phyloP scores from a whole-genome alignment of 2,329 filamentous ascomycete species.

The Fragosphaeria purpurea region DNA sequence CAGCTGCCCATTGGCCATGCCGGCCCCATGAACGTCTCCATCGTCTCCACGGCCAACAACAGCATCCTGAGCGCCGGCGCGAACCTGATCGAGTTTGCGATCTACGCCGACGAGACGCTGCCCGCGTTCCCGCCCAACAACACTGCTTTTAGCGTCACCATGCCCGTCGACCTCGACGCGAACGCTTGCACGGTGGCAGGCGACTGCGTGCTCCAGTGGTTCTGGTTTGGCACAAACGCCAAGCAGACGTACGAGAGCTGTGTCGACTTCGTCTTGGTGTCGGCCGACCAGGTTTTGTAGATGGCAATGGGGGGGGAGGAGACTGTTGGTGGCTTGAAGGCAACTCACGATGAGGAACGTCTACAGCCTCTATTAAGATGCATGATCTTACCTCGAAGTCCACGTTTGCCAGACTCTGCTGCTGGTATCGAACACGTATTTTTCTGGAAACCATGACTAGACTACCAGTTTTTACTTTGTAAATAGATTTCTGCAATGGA shows the following conservation, averaged over 20 bases:
- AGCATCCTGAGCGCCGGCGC: constrained; percentile 34
- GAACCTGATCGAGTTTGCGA: constrained; percentile 43
- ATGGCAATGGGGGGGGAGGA: too few relatives aligned
- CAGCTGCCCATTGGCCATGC: constrained; percentile 34
- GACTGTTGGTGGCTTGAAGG: too few relatives aligned
- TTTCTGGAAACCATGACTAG: too few relatives aligned
- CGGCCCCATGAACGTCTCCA: constrained; percentile 43
- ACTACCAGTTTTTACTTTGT: too few relatives aligned
- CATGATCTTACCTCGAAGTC: too few relatives aligned
- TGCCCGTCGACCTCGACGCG: constrained; percentile 20
- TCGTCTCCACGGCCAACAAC: constrained; percentile 44
- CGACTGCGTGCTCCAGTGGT: constrained; percentile 34
- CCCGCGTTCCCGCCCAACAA: constrained; percentile 30
- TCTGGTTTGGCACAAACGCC: constrained; percentile 28
- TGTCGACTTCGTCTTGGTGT: constrained; percentile 24
- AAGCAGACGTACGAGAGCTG: constrained; percentile 31
- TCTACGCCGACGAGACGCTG: constrained; percentile 39
- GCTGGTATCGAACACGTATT: too few relatives aligned
- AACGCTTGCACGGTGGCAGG: constrained; percentile 20
- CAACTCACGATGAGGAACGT: too few relatives aligned
- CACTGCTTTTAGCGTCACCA: constrained; percentile 32
- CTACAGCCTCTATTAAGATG: too few relatives aligned
- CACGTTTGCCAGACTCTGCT: too few relatives aligned
- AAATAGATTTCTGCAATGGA: too few relatives aligned
- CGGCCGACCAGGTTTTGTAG: neutral